Percentiles rank a stretch among this genome's conserved stretches.
Evolutionary conservation across 2,329 filamentous ascomycete genomes (phyloP).

Genomic region (Blastomyces parvus): DNA sequence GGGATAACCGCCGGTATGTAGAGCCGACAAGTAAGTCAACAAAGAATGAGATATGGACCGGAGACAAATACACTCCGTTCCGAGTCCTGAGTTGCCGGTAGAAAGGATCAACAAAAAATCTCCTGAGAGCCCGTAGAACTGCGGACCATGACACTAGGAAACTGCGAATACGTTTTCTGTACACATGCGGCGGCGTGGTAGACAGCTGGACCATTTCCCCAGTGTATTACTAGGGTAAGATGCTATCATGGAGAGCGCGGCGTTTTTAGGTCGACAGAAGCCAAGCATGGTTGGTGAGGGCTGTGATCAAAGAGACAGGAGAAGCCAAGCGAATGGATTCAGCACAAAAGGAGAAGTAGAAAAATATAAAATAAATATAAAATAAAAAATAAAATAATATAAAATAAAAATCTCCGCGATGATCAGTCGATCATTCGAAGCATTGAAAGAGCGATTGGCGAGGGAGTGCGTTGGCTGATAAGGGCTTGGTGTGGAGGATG

Average conservation of each 20-base stretch:
- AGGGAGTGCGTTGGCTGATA: background rate
- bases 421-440: background rate
- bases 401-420: background rate
- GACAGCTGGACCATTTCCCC: background rate
- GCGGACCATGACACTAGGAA: background rate
- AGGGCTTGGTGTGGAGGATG: background rate
- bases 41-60: background rate
- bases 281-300: background rate
- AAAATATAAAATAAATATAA: background rate
- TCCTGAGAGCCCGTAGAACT: background rate
- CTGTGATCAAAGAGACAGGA: background rate
- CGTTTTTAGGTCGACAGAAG: background rate
- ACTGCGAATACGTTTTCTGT: background rate
- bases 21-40: background rate
- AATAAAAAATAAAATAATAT: background rate
- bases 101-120: too few species aligned
- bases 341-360: background rate
- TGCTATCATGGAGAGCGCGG: background rate
- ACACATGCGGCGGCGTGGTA: background rate
- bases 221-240: too few species aligned
- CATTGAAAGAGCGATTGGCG: background rate
- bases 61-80: background rate
- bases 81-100: background rate
- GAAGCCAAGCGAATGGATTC: background rate
- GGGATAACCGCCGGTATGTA: background rate